Evolutionary conservation across 2,329 filamentous ascomycete species (phyloP).

Genomic region (Diplodia corticola): DNA sequence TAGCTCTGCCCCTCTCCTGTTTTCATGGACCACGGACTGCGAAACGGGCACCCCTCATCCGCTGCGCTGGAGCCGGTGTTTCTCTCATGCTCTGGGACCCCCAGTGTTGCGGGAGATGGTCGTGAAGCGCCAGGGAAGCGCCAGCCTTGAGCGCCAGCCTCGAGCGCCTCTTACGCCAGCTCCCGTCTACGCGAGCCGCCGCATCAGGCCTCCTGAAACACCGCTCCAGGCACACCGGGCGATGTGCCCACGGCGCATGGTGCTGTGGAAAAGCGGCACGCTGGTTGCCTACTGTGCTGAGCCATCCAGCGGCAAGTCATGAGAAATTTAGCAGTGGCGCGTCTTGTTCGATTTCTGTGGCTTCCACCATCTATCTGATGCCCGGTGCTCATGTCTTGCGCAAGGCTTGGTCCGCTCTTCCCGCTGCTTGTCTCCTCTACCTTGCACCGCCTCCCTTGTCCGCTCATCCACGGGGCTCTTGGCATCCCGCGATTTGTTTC

Average conservation of each 20-base stretch:
- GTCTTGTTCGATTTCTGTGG: not conserved
- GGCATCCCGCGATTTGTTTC: constrained; percentile 13
- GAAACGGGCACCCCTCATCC: not conserved
- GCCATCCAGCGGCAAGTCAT: not conserved
- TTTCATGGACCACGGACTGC: not conserved
- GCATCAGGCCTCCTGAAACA: constrained; percentile 8
- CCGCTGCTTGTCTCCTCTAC: constrained; percentile 7
- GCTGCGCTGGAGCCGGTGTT: not conserved
- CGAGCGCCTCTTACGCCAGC: not conserved
- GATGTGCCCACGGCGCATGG: not conserved
- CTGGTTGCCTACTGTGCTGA: not conserved
- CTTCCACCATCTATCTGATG: not conserved
- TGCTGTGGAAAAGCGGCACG: not conserved
- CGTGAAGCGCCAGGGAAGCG: not conserved
- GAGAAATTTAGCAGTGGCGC: not conserved
- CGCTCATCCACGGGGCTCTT: constrained; percentile 17
- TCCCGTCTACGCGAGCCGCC: not conserved
- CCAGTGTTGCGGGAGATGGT: not conserved
- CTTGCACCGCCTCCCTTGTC: not conserved
- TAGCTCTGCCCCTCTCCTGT: not conserved
- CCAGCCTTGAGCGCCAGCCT: too few relatives aligned
- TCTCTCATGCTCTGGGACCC: not conserved
- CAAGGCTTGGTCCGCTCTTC: not conserved
- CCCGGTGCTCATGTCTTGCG: not conserved
- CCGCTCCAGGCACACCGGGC: not conserved